Conservation (phyloP, 345 rosid genomes). For the Pistacia vera region DNA sequence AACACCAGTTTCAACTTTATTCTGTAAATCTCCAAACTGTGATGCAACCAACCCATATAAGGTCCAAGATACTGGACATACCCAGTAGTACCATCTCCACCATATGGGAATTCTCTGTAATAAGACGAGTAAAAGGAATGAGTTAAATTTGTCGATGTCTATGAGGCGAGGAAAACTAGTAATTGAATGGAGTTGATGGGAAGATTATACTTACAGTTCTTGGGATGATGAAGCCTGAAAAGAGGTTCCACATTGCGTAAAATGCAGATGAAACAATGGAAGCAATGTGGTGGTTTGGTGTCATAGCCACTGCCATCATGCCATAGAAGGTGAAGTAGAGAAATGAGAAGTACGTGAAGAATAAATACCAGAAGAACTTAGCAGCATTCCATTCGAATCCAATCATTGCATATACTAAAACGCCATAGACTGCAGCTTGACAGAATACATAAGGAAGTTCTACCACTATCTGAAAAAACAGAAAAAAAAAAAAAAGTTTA, state of each 20-base stretch:
- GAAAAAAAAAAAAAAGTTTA: not conserved
- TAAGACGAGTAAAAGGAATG: not conserved
- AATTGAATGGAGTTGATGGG: not conserved
- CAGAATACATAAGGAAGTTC: constrained; percentile 44
- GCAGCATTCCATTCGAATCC: constrained; percentile 38
- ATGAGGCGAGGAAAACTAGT: not conserved
- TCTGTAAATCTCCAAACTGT: constrained; percentile 29
- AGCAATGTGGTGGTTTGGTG: constrained; percentile 46
- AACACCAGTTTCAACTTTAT: constrained; percentile 16
- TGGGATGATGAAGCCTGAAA: constrained; percentile 43
- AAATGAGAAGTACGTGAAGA: constrained; percentile 45
- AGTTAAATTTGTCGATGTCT: too few species aligned
- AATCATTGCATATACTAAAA: constrained; percentile 42
- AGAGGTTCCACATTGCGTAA: constrained; percentile 38
- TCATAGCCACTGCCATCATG: constrained; percentile 46
- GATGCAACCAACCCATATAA: constrained; percentile 34
- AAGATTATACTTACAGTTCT: constrained; percentile 30
- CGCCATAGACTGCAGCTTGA: constrained; percentile 35
- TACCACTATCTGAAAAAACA: constrained; percentile 34
- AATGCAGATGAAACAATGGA: constrained; percentile 36
- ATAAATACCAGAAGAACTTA: constrained; percentile 43
- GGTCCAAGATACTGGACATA: constrained; percentile 32
- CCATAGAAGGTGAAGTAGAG: constrained; percentile 54
- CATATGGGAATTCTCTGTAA: constrained; percentile 32
- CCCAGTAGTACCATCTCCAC: constrained; percentile 41